These are phyloP conservation scores for Boletus tylopilopsis DNA, from an alignment of 768 basidiomycete genomes.

Conservation along the genomic window DNA sequence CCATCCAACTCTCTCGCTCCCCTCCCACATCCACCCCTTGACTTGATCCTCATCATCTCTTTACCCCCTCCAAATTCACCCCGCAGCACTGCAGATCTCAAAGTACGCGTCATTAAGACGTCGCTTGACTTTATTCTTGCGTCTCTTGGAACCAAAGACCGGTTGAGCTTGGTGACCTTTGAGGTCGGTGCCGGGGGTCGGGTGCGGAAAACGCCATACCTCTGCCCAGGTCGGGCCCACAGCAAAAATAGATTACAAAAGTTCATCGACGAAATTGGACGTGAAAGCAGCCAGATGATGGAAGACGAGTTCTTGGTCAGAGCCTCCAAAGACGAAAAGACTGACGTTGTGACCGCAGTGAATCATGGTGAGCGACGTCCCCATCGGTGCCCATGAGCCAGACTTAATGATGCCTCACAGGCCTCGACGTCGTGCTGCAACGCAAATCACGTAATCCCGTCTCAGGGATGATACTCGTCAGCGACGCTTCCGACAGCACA, in stretches of 20 bases:
- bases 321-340: conserved; percentile 85
- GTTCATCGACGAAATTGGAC: conserved; percentile 72
- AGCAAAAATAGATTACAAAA: conserved; percentile 67
- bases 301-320: conserved; percentile 67
- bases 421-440: conserved; percentile 91
- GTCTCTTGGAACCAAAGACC: conserved; percentile 71
- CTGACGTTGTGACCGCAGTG: conserved; percentile 97
- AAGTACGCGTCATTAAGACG: conserved; percentile 82
- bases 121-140: conserved; percentile 85
- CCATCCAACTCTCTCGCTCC: conserved; percentile 80
- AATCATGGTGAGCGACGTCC: conserved; percentile 65
- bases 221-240: conserved; percentile 64
- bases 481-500: conserved; percentile 89
- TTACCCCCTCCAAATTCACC: conserved; percentile 70
- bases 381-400: not conserved
- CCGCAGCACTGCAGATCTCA: conserved; percentile 79
- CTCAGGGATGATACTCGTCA: conserved; percentile 89
- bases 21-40: conserved; percentile 81
- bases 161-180: conserved; percentile 88
- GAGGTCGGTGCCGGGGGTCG: conserved; percentile 80
- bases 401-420: conserved; percentile 33
- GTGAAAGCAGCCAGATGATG: conserved; percentile 37
- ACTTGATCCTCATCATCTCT: conserved; percentile 89
- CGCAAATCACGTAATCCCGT: conserved; percentile 88
- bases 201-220: conserved; percentile 92